Evolutionary conservation across 140 eudicot genomes (phyloP).

Genomic region (Anethum foeniculum): DNA sequence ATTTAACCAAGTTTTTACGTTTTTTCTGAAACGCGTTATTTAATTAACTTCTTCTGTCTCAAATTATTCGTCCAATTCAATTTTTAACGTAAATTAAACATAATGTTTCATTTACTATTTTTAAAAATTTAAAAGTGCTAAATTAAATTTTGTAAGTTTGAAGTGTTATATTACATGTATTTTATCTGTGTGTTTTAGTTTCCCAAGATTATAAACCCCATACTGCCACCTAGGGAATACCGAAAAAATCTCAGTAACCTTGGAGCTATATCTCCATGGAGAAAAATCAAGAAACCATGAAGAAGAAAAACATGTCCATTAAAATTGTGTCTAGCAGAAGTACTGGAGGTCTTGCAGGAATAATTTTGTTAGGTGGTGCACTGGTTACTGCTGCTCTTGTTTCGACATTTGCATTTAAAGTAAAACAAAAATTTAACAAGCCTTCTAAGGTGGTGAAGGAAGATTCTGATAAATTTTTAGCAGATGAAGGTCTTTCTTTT

Average conservation of each 20-base stretch:
- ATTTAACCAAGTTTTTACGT: too few relatives aligned
- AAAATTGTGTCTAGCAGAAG: conserved; percentile 11
- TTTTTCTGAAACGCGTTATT: too few relatives aligned
- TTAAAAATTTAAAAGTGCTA: too few relatives aligned
- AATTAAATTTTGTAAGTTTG: too few relatives aligned
- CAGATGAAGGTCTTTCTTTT: conserved; percentile 14
- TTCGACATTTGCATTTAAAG: conserved; percentile 23
- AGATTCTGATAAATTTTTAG: not conserved
- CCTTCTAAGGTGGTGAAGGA: not conserved
- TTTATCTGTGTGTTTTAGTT: not conserved
- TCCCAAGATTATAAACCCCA: not conserved
- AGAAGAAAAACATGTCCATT: conserved; percentile 20
- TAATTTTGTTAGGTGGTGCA: conserved; percentile 54
- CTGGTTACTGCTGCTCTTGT: conserved; percentile 43
- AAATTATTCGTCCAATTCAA: too few relatives aligned
- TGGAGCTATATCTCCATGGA: conserved; percentile 18
- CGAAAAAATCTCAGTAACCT: not conserved
- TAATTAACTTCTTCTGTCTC: too few relatives aligned
- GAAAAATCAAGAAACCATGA: conserved; percentile 4
- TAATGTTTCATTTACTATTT: too few relatives aligned
- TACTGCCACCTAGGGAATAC: not conserved
- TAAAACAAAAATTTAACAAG: conserved; percentile 12
- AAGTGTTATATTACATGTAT: not conserved
- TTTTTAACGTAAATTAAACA: too few relatives aligned
- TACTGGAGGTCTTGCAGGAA: conserved; percentile 28